phyloP scores from a whole-genome alignment of 1,139 yeast genomes.

The Suhomyces guaymorum region DNA sequence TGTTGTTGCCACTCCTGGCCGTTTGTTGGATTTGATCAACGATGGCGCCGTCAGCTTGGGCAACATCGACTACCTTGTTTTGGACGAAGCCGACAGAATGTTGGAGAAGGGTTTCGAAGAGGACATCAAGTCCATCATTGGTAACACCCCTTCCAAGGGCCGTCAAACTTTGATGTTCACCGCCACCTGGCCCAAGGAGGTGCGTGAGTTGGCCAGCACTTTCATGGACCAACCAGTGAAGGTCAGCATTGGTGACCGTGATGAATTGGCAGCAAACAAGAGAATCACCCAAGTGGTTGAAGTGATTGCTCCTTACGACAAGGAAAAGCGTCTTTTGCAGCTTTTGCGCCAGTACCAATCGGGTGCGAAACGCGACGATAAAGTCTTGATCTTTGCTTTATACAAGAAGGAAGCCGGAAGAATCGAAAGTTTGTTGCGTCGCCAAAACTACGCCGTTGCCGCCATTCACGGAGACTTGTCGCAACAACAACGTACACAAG shows the following conservation, averaged over 20 bases:
- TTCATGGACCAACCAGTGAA: slow-evolving; percentile 83
- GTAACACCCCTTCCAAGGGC: slow-evolving; percentile 43
- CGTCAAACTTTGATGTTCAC: slow-evolving; percentile 90
- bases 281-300: slow-evolving; percentile 92
- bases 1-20: slow-evolving; percentile 96
- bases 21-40: slow-evolving; percentile 84
- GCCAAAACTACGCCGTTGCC: slow-evolving; percentile 77
- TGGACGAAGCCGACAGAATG: slow-evolving; percentile 99
- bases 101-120: slow-evolving; percentile 94
- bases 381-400: slow-evolving; percentile 86
- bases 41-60: slow-evolving; percentile 81
- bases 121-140: slow-evolving; percentile 82
- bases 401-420: slow-evolving; percentile 96
- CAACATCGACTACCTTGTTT: slow-evolving; percentile 71
- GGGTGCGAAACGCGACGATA: slow-evolving; percentile 65
- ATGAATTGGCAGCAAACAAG: slow-evolving; percentile 91
- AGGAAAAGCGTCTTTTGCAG: slow-evolving; percentile 74
- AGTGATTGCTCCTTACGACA: slow-evolving; percentile 80
- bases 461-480: slow-evolving; percentile 96
- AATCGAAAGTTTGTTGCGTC: slow-evolving; percentile 71
- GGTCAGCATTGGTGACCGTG: slow-evolving; percentile 90
- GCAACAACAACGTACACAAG: slow-evolving; percentile 89
- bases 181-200: slow-evolving; percentile 91
- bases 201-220: slow-evolving; percentile 84
- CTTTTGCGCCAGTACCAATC: slow-evolving; percentile 75